phyloP scores from a whole-genome alignment of 768 basidiomycete genomes.

The Suillus discolor region DNA sequence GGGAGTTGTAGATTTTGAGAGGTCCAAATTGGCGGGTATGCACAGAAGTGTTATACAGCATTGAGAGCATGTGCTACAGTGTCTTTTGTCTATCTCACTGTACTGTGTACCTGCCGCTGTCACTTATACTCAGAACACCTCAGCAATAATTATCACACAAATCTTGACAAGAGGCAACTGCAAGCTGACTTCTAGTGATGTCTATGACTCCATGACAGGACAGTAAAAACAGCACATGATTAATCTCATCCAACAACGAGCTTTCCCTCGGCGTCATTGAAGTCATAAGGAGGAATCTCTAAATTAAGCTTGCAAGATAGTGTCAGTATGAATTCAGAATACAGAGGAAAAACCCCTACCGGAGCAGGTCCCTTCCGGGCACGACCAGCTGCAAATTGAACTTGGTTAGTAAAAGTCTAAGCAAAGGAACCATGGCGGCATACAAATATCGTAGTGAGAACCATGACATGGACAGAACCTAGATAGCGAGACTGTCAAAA shows the following conservation, averaged over 20 bases:
- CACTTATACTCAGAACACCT: not conserved
- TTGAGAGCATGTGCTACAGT: too few species aligned
- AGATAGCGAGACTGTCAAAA: slow-evolving; percentile 4
- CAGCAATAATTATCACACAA: not conserved
- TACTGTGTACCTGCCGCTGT: not conserved
- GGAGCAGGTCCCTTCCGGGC: slow-evolving; percentile 96
- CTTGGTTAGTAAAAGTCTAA: slow-evolving; percentile 16
- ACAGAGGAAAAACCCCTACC: slow-evolving; percentile 45
- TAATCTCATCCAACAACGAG: slow-evolving; percentile 74
- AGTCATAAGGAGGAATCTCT: slow-evolving; percentile 87
- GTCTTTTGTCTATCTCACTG: too few species aligned
- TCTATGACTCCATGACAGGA: slow-evolving; percentile 22
- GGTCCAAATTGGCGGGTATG: too few species aligned
- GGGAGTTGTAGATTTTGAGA: too few species aligned
- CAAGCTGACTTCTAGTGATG: slow-evolving; percentile 23
- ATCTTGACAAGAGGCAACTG: not conserved
- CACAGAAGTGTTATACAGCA: too few species aligned
- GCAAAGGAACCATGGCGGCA: slow-evolving; percentile 30
- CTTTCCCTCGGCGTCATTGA: slow-evolving; percentile 87
- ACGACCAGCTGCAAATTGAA: slow-evolving; percentile 70
- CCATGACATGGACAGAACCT: slow-evolving; percentile 99
- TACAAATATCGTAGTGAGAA: slow-evolving; percentile 97
- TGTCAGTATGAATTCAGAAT: slow-evolving; percentile 12
- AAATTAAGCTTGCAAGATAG: slow-evolving; percentile 72
- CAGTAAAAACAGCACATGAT: slow-evolving; percentile 14